Percentiles rank a stretch among this genome's conserved stretches.
Evolutionary conservation across 768 basidiomycete species (phyloP).

Genomic region (Chalciporus piperatus): DNA sequence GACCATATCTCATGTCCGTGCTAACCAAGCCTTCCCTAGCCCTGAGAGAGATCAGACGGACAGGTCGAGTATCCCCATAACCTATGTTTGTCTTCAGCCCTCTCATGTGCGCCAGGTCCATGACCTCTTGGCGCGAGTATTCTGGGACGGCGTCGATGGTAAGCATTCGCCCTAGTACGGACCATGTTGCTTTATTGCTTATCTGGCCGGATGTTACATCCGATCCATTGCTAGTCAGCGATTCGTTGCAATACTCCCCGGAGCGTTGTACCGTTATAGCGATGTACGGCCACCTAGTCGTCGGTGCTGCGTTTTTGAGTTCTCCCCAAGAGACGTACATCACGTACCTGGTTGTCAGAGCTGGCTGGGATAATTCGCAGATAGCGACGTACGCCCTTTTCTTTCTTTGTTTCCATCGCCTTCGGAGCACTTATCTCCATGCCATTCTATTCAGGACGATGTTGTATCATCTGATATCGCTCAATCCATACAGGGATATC

Average conservation of each 20-base stretch:
- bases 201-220: not conserved
- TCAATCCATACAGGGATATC: slow-evolving; percentile 74
- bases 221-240: slow-evolving; percentile 48
- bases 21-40: slow-evolving; percentile 35
- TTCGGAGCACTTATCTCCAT: not conserved
- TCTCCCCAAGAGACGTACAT: slow-evolving; percentile 82
- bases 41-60: slow-evolving; percentile 48
- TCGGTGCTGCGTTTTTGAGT: slow-evolving; percentile 73
- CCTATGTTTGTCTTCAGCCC: slow-evolving; percentile 57
- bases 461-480: slow-evolving; percentile 70
- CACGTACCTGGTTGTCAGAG: slow-evolving; percentile 73
- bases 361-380: slow-evolving; percentile 78
- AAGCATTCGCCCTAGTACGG: slow-evolving; percentile 10
- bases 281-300: slow-evolving; percentile 63
- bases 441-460: slow-evolving; percentile 48
- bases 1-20: not conserved
- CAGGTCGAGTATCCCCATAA: slow-evolving; percentile 51
- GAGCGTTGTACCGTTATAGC: slow-evolving; percentile 77
- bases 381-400: slow-evolving; percentile 61
- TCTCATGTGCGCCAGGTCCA: slow-evolving; percentile 69
- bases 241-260: slow-evolving; percentile 64
- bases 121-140: slow-evolving; percentile 60
- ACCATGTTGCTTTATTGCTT: slow-evolving; percentile 4
- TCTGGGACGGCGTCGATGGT: slow-evolving; percentile 82
- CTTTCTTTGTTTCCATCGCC: not conserved